These are phyloP conservation scores for Cyclotella kingstonii DNA, from an alignment of 108 stramenopile species.

Conservation along the genomic window DNA sequence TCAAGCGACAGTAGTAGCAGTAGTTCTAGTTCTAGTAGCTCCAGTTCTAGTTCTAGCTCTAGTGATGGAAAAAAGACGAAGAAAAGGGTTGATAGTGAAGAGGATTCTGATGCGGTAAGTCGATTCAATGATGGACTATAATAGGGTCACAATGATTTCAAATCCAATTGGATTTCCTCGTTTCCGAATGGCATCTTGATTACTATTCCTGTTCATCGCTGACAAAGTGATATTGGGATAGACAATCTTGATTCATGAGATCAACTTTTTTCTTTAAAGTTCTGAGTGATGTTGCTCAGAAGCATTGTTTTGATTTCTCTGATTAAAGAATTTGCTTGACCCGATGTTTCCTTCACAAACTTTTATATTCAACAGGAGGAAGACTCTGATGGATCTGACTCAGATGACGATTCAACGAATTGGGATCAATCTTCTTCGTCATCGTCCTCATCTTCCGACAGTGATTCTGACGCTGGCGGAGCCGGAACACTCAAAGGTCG, in stretches of 20 bases:
- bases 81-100: conserved; percentile 12
- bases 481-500: conserved; percentile 88
- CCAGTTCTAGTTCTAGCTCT: conserved; percentile 14
- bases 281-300: conserved; percentile 33
- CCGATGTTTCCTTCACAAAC: not conserved
- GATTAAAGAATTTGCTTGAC: not conserved
- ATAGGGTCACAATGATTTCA: conserved; percentile 34
- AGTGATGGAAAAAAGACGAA: conserved; percentile 43
- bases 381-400: conserved; percentile 29
- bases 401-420: conserved; percentile 55
- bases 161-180: conserved; percentile 91
- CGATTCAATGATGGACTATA: not conserved
- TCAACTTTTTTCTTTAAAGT: conserved; percentile 50
- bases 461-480: conserved; percentile 52
- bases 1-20: conserved; percentile 15
- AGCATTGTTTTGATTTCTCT: conserved; percentile 3
- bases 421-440: conserved; percentile 50
- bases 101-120: conserved; percentile 47
- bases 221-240: conserved; percentile 76
- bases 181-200: conserved; percentile 82
- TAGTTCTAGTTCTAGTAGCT: conserved; percentile 36
- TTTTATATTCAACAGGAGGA: conserved; percentile 12
- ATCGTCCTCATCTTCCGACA: conserved; percentile 55
- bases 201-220: conserved; percentile 55
- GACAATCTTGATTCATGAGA: conserved; percentile 70